Evolutionary conservation across 306 rosid genomes (phyloP).

Genomic region (Cicer bijugum): DNA sequence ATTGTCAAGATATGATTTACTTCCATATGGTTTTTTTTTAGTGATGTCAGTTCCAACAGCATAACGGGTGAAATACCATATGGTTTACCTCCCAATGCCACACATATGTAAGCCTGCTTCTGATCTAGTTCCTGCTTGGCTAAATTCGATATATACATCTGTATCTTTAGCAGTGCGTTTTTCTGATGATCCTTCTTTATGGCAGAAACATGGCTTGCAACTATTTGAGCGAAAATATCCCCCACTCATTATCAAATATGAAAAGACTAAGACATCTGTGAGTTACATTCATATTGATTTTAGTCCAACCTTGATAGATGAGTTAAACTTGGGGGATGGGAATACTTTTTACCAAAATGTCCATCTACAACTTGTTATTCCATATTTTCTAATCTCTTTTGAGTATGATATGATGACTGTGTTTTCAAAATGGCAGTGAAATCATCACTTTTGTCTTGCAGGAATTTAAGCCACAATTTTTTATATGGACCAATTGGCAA

Average conservation of each 20-base stretch:
- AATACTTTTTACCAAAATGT: constrained; percentile 11
- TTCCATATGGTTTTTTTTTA: constrained; percentile 49
- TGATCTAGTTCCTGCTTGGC: constrained; percentile 3
- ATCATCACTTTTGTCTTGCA: constrained; percentile 48
- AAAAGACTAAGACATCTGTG: constrained; percentile 74
- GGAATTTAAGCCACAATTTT: constrained; percentile 90
- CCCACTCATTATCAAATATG: constrained; percentile 65
- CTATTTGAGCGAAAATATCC: constrained; percentile 64
- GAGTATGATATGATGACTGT: constrained; percentile 18
- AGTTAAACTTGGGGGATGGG: neutral
- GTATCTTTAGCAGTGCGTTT: constrained; percentile 9
- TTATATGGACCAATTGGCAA: constrained; percentile 84
- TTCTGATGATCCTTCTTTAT: constrained; percentile 42
- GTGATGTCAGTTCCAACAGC: constrained; percentile 84
- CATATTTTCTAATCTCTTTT: neutral
- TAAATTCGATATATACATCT: neutral
- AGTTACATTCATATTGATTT: constrained; percentile 51
- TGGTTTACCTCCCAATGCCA: constrained; percentile 76
- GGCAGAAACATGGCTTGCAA: constrained; percentile 88
- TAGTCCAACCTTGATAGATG: constrained; percentile 10
- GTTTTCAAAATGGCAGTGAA: constrained; percentile 32
- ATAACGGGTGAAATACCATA: constrained; percentile 74
- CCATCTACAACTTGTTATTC: constrained; percentile 7
- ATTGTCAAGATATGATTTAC: constrained; percentile 15
- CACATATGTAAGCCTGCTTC: constrained; percentile 70